phyloP scores from a whole-genome alignment of 225 moss, liverwort and hornwort species.

The Lunularia cruciata region DNA sequence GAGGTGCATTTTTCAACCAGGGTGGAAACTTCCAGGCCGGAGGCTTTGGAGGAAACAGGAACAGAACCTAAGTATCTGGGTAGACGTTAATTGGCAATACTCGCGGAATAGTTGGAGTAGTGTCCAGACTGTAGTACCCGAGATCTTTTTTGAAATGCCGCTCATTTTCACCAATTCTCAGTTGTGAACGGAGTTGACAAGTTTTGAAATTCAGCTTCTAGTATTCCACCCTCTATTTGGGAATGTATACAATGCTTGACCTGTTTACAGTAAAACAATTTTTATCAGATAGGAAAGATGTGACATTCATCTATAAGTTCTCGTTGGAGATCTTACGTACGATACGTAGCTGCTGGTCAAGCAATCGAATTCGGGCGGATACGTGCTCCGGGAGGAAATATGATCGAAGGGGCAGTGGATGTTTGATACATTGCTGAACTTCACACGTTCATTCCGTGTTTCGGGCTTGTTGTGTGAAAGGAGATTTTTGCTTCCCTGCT shows the following conservation, averaged over 20 bases:
- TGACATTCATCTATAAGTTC: no score
- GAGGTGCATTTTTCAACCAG: conserved; percentile 74
- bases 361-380: no score
- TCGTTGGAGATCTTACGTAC: no score
- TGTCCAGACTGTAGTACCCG: conserved; percentile 7
- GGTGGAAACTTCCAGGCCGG: conserved; percentile 66
- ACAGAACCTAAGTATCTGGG: conserved; percentile 6
- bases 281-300: no score
- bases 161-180: not conserved
- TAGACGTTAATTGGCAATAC: not conserved
- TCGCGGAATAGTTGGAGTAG: not conserved
- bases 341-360: no score
- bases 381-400: no score
- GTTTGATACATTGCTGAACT: no score
- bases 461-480: no score
- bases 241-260: conserved; percentile 16
- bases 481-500: no score
- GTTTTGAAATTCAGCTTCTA: not conserved
- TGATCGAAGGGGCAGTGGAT: no score
- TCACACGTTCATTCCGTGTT: no score
- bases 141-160: not conserved
- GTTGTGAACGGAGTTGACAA: conserved; percentile 11
- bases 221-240: not conserved
- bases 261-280: no score
- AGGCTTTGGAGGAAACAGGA: conserved; percentile 58